These are phyloP conservation scores for Aureobasidium sp. DNA, from an alignment of 2,329 filamentous ascomycete genomes.

Conservation along the genomic window DNA sequence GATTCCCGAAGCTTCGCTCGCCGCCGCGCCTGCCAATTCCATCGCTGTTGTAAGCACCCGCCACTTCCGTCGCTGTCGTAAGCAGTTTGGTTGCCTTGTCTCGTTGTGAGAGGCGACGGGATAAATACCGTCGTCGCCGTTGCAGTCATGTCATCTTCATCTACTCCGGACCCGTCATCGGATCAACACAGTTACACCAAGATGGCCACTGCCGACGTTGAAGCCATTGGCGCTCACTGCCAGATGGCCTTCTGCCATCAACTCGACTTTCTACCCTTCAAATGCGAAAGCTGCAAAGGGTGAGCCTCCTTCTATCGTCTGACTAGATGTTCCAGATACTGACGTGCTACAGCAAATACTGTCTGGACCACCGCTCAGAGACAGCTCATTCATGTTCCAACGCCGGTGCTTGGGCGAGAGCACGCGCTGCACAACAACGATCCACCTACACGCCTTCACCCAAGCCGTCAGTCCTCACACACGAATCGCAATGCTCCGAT, in stretches of 20 bases:
- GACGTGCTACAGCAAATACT: constrained; percentile 60
- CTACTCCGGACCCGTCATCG: constrained; percentile 42
- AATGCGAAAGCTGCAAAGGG: constrained; percentile 86
- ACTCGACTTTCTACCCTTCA: constrained; percentile 96
- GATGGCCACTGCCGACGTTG: constrained; percentile 82
- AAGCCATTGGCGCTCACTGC: constrained; percentile 91
- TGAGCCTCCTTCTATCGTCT: constrained; percentile 29
- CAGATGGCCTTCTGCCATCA: constrained; percentile 92
- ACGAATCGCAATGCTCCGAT: constrained; percentile 75
- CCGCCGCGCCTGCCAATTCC: constrained; percentile 12
- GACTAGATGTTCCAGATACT: not conserved
- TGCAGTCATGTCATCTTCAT: constrained; percentile 46
- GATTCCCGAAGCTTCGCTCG: constrained; percentile 16
- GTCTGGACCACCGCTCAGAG: constrained; percentile 94
- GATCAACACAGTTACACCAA: constrained; percentile 64
- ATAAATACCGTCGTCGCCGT: not conserved
- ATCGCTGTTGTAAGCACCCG: constrained; percentile 12
- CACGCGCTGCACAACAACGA: constrained; percentile 44
- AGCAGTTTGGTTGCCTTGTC: not conserved
- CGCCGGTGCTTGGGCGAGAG: constrained; percentile 66
- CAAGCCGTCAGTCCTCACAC: constrained; percentile 63
- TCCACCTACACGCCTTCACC: constrained; percentile 36
- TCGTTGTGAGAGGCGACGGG: not conserved
- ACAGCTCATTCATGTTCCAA: constrained; percentile 75
- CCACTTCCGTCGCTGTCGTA: not conserved